Percentiles rank a stretch among this genome's conserved stretches.
Conservation (phyloP, 1,139 yeast genomes). For the Debaryomycetaceae sp. region DNA sequence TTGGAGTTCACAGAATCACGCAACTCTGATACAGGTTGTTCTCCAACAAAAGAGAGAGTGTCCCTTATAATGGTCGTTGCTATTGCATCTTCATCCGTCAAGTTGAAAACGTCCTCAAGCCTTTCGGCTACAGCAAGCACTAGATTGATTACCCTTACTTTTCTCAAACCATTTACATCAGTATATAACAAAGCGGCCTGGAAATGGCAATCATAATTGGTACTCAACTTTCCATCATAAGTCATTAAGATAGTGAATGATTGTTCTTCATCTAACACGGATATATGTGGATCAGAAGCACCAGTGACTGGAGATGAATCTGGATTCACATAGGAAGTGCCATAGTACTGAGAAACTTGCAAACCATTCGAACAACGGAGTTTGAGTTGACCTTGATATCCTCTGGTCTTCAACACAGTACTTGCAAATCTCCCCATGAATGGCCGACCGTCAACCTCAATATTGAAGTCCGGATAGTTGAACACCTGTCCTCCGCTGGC, state of each 20-base stretch:
- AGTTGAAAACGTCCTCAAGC: slow-evolving; percentile 69
- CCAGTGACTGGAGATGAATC: slow-evolving; percentile 35
- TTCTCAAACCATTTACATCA: slow-evolving; percentile 67
- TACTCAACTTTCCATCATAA: slow-evolving; percentile 73
- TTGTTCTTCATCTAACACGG: slow-evolving; percentile 63
- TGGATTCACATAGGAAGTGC: slow-evolving; percentile 35
- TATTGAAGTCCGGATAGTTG: slow-evolving; percentile 64
- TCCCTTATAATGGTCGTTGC: slow-evolving; percentile 73
- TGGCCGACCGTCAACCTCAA: slow-evolving; percentile 67
- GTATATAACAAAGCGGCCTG: slow-evolving; percentile 90
- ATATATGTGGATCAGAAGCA: slow-evolving; percentile 63
- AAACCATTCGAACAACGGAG: slow-evolving; percentile 87
- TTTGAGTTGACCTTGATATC: slow-evolving; percentile 80
- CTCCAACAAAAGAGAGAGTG: slow-evolving; percentile 58
- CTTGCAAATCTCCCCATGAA: slow-evolving; percentile 58
- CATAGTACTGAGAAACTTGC: slow-evolving; percentile 77
- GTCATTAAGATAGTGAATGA: slow-evolving; percentile 67
- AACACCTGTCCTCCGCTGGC: slow-evolving; percentile 71
- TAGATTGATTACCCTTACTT: slow-evolving; percentile 79
- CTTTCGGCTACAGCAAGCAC: slow-evolving; percentile 80
- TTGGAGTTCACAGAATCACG: slow-evolving; percentile 63
- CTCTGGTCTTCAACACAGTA: slow-evolving; percentile 46
- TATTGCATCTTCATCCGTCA: slow-evolving; percentile 81
- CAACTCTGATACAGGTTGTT: slow-evolving; percentile 57
- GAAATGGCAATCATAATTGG: slow-evolving; percentile 79